Evolutionary conservation across 805 yeast genomes (phyloP).

Genomic region (Trichomonascus vanleenenianus): DNA sequence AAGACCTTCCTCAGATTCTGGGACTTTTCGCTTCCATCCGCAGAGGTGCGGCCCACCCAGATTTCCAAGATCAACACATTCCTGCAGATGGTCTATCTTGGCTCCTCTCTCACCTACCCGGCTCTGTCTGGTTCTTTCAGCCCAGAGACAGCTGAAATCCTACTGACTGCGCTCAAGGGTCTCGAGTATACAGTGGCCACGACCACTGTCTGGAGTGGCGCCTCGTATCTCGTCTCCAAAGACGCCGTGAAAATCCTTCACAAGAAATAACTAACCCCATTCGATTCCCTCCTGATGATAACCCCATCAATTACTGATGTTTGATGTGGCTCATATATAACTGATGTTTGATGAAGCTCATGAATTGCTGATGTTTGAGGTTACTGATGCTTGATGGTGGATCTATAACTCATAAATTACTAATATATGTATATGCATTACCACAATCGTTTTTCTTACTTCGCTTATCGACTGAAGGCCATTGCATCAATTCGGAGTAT

Average conservation of each 20-base stretch:
- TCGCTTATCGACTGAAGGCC: constrained; percentile 67
- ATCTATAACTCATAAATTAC: not conserved
- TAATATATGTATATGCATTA: not conserved
- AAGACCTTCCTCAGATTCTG: constrained; percentile 63
- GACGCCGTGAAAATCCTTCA: constrained; percentile 47
- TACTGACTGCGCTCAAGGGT: constrained; percentile 20
- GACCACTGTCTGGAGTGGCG: constrained; percentile 73
- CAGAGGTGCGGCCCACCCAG: constrained; percentile 78
- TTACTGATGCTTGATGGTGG: too few relatives aligned
- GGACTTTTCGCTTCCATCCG: constrained; percentile 75
- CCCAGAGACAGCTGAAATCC: constrained; percentile 17
- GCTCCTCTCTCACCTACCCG: constrained; percentile 49
- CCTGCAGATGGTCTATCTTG: constrained; percentile 86
- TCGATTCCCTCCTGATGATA: too few relatives aligned
- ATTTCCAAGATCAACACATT: constrained; percentile 87
- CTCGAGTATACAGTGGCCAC: constrained; percentile 45
- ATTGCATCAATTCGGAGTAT: constrained; percentile 96
- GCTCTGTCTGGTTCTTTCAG: constrained; percentile 30
- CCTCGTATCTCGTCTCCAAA: constrained; percentile 63
- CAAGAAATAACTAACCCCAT: not conserved
- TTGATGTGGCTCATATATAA: too few relatives aligned
- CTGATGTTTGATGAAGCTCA: too few relatives aligned
- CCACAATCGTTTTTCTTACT: not conserved
- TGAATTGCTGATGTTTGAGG: too few relatives aligned
- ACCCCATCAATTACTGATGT: too few relatives aligned